Base-by-base conservation (phyloP, 768 basidiomycete species). In the Saitozyma sp. region DNA sequence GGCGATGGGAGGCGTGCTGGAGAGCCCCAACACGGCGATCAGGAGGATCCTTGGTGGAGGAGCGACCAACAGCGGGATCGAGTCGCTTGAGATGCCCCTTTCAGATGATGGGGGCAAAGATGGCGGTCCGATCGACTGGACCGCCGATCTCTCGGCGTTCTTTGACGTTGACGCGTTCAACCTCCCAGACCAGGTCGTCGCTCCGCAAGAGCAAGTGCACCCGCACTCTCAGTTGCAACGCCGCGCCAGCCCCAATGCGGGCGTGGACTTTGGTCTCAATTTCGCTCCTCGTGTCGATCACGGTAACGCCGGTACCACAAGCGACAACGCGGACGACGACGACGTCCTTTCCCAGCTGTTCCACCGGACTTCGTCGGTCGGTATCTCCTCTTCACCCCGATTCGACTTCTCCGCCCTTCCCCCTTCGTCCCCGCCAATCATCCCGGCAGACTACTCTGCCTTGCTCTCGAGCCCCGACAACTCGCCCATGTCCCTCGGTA, bases 391-490 rank as follows among this genome's bases (percentile, higher is more conserved):
- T 46, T 46, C 61, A 43, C 48, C 51, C 3, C 69, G 65, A 50
- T 77, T 77, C 61, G 76, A 77, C 55, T 77, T 73, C 49, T 72
- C 70, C 1, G 56, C 65, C 40, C 56, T 77, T 1, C 76, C 76
- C 17, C 74, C 76, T 7, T 69, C 66, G 11, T 72, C 70, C 0
- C 76, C 76, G 19, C 76, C 76, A 8, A 54, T 68, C 54, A 60
- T 64, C 16, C 57, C 41, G 11, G 42, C 48, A 40, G 61, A 64
- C 38, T 53, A 62, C 48, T 62, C 19, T 1, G 20, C 55, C 8
- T 29, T 17, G 51, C 38, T 52, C 11, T 11, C 11, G 11, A 52
- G 51, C 8, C 51, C 51, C 7, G 55, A 42, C 16, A 38, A 56
- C 40, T 55, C 61, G 11, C 10, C 16, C 5, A 20, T 54, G 8